These are phyloP conservation scores for Chaetomiaceae sp. DNA, from an alignment of 2,329 filamentous ascomycete species.

Conservation along the genomic window DNA sequence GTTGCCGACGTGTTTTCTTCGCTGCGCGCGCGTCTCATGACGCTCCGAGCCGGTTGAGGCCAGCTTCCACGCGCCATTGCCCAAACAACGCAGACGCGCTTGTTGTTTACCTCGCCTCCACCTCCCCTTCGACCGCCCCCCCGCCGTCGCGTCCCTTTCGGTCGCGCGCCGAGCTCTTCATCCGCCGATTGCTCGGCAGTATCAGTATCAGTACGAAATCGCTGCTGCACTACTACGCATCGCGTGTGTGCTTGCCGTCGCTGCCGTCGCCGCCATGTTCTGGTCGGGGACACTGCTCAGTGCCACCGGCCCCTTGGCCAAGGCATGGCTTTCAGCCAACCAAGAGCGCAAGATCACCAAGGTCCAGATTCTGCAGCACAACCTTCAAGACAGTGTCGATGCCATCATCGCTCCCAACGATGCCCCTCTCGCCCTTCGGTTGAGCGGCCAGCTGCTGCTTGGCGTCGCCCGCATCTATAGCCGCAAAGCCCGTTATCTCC, in stretches of 20 bases:
- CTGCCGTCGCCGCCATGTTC: slow-evolving; percentile 64
- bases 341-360: slow-evolving; percentile 98
- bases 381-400: slow-evolving; percentile 89
- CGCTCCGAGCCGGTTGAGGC: neutral
- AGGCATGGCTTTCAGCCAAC: slow-evolving; percentile 97
- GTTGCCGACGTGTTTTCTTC: slow-evolving; percentile 1
- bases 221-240: slow-evolving; percentile 6
- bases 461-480: slow-evolving; percentile 98
- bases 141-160: slow-evolving; percentile 11
- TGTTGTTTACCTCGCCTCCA: slow-evolving; percentile 24
- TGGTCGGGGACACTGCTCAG: slow-evolving; percentile 93
- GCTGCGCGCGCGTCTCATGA: slow-evolving; percentile 4
- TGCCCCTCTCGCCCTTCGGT: slow-evolving; percentile 86
- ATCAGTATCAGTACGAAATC: slow-evolving; percentile 2
- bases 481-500: slow-evolving; percentile 88
- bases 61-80: slow-evolving; percentile 14
- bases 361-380: slow-evolving; percentile 88
- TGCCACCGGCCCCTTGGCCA: slow-evolving; percentile 93
- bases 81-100: slow-evolving; percentile 19
- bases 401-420: slow-evolving; percentile 90
- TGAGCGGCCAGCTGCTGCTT: slow-evolving; percentile 88
- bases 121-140: slow-evolving; percentile 9
- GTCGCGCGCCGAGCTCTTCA: slow-evolving; percentile 2
- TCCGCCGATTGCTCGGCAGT: neutral
- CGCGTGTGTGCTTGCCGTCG: slow-evolving; percentile 20